Base-by-base conservation (phyloP, 495 filamentous ascomycete species). In the Penicillium roqueforti region DNA sequence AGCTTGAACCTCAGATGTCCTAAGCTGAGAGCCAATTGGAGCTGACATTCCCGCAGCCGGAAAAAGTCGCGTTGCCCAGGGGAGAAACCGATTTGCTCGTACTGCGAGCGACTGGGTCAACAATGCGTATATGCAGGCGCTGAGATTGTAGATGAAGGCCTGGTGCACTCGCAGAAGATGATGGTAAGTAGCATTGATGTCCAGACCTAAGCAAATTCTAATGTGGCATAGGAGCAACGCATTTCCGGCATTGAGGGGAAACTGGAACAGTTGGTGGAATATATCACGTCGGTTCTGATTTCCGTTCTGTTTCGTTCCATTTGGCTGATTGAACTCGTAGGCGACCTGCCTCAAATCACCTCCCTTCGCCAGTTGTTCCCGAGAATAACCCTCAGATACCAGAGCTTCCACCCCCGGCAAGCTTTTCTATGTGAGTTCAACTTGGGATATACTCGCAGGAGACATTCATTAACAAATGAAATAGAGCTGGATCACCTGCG, bases 51-150 rank as follows among this genome's bases (percentile, higher is more conserved):
- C n/a, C 8, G 1, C 32, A 76, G 73, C 22, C 62, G 73, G 16
- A 75, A 76, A 54, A 76, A 76, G 54, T 69, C 72, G 19, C 64
- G 70, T 31, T 76, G 73, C 49, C 71, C 73, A 0, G 73, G 73
- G 9, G 72, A 76, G 50, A 72, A 68, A 47, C 73, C 73, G 4
- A 59, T 54, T 14, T 76, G 73, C 52, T 76, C 73, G 1, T 73
- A 67, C 23, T 76, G 73, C 36, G 53, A 65, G 37, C 68, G 73
- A 6, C 55, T 76, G 40, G 68, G 71, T 10, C 72, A 76, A 54
- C 46, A 57, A 40, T 76, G 73, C 46, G 56, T 65, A 13, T 77
- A 76, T 52, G 53, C 68, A 0, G 59, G 57, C 14, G 23, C 47
- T 11, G 68, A 72, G n/a, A 44, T 46, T 10, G 57, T 54, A 13